Percentiles rank a stretch among this genome's conserved stretches.
Evolutionary conservation across 176 grass and related monocot genomes (phyloP).

Genomic region (Oryza coarctata): DNA sequence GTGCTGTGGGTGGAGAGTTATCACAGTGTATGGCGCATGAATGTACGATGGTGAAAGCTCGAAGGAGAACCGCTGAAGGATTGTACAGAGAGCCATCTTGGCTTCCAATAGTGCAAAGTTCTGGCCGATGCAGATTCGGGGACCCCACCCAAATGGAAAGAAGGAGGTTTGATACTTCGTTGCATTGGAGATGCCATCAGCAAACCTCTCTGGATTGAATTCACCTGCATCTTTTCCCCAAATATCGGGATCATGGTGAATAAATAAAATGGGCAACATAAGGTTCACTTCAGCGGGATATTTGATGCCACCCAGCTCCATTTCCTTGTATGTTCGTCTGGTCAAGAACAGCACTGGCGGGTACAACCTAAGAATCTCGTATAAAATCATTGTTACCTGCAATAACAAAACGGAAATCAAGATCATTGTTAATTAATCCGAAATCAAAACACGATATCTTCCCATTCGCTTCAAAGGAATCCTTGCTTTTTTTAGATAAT

Average conservation of each 20-base stretch:
- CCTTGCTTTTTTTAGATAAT: no score
- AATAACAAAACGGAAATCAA: not conserved
- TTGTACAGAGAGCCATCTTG: conserved; percentile 58
- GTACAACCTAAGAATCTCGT: conserved; percentile 76
- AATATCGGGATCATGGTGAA: conserved; percentile 62
- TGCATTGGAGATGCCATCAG: conserved; percentile 58
- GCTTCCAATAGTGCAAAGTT: conserved; percentile 67
- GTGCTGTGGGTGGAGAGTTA: conserved; percentile 70
- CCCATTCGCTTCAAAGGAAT: not conserved
- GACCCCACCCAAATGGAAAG: conserved; percentile 71
- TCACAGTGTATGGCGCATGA: conserved; percentile 50
- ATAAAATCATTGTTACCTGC: conserved; percentile 66
- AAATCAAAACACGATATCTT: not conserved
- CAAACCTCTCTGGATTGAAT: conserved; percentile 75
- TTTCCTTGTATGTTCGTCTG: conserved; percentile 53
- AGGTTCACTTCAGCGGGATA: conserved; percentile 64
- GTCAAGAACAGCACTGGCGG: conserved; percentile 24
- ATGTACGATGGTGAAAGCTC: conserved; percentile 59
- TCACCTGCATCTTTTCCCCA: conserved; percentile 59
- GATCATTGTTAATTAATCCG: not conserved
- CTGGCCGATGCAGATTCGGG: conserved; percentile 69
- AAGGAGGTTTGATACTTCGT: conserved; percentile 47
- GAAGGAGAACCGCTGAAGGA: conserved; percentile 75
- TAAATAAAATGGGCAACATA: conserved; percentile 30
- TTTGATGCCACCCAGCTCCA: conserved; percentile 49